A percentile compares a stretch with the other conserved stretches of the same genome.
phyloP scores from a whole-genome alignment of 192 early-diverging fungal species.

The Coemansia sp. region DNA sequence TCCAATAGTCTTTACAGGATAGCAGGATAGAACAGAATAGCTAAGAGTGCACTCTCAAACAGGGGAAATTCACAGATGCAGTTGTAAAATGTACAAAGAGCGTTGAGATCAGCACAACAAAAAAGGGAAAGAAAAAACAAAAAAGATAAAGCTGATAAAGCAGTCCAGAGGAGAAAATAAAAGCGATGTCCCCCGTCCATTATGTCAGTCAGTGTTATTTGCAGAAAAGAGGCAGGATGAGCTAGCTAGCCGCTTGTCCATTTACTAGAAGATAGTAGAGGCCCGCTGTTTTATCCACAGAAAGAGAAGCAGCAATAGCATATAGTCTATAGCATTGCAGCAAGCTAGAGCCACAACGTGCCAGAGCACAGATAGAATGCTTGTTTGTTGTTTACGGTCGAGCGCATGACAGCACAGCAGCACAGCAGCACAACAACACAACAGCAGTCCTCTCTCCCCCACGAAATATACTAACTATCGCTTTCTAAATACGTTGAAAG shows the following conservation, averaged over 20 bases:
- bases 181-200: not conserved
- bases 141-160: conserved; percentile 12
- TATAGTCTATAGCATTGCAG: not conserved
- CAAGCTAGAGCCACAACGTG: not conserved
- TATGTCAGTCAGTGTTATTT: not conserved
- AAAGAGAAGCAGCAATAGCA: not conserved
- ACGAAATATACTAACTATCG: not conserved
- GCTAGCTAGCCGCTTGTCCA: not conserved
- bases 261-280: too few relatives aligned
- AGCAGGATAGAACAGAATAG: not conserved
- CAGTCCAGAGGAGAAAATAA: not conserved
- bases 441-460: not conserved
- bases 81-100: conserved; percentile 4
- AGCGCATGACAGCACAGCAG: not conserved
- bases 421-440: too few relatives aligned
- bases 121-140: not conserved
- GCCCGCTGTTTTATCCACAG: not conserved
- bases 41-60: not conserved
- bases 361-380: not conserved
- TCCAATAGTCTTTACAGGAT: not conserved
- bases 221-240: not conserved
- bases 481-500: not conserved
- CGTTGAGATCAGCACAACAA: conserved; percentile 2
- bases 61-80: conserved; percentile 5
- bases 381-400: not conserved